Evolutionary conservation across 2,329 filamentous ascomycete species (phyloP).

Genomic region (Ceratocystis colombiana): DNA sequence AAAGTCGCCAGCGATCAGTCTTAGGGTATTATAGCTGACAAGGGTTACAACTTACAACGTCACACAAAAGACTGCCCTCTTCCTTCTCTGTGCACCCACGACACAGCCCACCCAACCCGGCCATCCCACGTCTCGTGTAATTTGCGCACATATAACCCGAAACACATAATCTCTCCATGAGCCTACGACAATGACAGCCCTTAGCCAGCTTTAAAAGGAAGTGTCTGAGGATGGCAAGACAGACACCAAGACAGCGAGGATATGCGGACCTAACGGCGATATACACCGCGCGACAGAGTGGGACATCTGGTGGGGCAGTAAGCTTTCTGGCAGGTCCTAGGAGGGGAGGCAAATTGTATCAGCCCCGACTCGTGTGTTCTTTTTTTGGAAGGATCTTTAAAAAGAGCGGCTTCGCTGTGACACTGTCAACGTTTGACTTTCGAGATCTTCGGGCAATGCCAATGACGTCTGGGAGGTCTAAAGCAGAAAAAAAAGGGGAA

Average conservation of each 20-base stretch:
- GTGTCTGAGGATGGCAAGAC: background rate
- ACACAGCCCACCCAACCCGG: background rate
- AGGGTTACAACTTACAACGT: slow-evolving; percentile 1
- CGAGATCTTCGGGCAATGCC: slow-evolving; percentile 1
- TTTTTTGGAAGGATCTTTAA: slow-evolving; percentile 9
- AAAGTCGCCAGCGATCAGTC: background rate
- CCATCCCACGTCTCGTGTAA: slow-evolving; percentile 2
- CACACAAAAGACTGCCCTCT: background rate
- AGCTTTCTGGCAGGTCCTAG: slow-evolving; percentile 13
- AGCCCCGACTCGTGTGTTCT: background rate
- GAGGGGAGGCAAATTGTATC: background rate
- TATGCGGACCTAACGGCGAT: background rate
- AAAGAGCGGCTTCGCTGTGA: background rate
- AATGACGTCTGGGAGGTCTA: background rate
- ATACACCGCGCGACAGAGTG: background rate
- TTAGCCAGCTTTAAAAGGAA: background rate
- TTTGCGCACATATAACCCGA: slow-evolving; percentile 13
- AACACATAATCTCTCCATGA: background rate
- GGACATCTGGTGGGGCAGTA: background rate
- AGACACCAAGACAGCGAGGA: background rate
- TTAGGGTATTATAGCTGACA: background rate
- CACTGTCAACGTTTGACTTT: slow-evolving; percentile 11
- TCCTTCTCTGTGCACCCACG: background rate
- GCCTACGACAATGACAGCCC: slow-evolving; percentile 1
- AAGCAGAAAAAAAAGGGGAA: background rate